These are phyloP conservation scores for Nannizziopsis barbatae DNA, from an alignment of 2,329 filamentous ascomycete genomes.

Conservation along the genomic window DNA sequence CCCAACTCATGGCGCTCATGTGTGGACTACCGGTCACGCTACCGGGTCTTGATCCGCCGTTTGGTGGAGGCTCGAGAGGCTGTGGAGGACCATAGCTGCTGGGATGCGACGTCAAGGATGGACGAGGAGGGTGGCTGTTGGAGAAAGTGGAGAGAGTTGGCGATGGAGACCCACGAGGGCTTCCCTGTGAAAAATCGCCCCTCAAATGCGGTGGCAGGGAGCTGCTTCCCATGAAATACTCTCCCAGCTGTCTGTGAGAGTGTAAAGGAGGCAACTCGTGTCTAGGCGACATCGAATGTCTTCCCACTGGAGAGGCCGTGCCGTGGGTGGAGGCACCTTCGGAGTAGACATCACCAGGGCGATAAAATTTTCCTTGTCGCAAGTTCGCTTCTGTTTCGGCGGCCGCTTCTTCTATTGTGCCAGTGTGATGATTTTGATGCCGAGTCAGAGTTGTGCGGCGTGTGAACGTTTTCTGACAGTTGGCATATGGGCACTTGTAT, in stretches of 20 bases:
- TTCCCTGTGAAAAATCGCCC: constrained; percentile 58
- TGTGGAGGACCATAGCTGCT: constrained; percentile 69
- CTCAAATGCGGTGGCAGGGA: constrained; percentile 75
- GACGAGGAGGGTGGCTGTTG: constrained; percentile 39
- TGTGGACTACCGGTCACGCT: constrained; percentile 80
- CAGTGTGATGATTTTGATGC: constrained; percentile 91
- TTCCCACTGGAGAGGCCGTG: constrained; percentile 73
- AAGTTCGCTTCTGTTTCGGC: constrained; percentile 78
- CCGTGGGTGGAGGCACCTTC: constrained; percentile 40
- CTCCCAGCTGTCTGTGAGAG: constrained; percentile 56
- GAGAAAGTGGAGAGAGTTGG: constrained; percentile 54
- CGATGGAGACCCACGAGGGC: constrained; percentile 55
- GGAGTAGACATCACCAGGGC: constrained; percentile 34
- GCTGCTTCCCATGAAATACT: constrained; percentile 67
- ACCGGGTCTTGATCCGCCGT: constrained; percentile 60
- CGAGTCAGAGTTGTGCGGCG: constrained; percentile 87
- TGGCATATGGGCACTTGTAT: constrained; percentile 94
- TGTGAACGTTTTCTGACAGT: constrained; percentile 98
- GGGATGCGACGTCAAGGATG: constrained; percentile 72
- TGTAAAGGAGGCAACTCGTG: constrained; percentile 60
- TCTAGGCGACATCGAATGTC: constrained; percentile 68
- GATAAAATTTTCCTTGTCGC: constrained; percentile 41
- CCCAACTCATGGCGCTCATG: constrained; percentile 71
- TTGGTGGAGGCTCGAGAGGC: constrained; percentile 69
- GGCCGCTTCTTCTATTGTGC: constrained; percentile 86